These are phyloP conservation scores for Rhizopus microsporus DNA, from an alignment of 371 early-diverging fungal species.

Conservation along the genomic window DNA sequence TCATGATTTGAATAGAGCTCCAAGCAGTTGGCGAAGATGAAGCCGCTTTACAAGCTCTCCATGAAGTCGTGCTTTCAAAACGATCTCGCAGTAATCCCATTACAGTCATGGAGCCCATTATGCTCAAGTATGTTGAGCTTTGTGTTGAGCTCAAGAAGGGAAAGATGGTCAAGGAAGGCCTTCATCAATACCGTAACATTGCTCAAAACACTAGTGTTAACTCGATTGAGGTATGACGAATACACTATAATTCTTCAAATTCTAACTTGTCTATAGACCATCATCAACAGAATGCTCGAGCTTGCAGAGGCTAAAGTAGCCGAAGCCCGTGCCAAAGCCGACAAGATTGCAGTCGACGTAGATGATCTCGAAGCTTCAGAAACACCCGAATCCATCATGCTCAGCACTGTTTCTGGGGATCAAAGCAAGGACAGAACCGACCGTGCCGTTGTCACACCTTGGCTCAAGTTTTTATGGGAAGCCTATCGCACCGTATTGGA, in stretches of 20 bases:
- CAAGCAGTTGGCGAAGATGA: conserved; percentile 86
- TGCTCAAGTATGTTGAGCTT: conserved; percentile 92
- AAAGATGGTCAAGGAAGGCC: conserved; percentile 84
- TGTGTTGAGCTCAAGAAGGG: conserved; percentile 82
- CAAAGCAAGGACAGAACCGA: conserved; percentile 95
- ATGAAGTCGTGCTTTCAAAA: conserved; percentile 89
- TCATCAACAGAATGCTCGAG: conserved; percentile 86
- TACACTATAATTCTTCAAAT: background rate
- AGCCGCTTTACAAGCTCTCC: conserved; percentile 86
- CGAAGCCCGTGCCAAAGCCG: conserved; percentile 91
- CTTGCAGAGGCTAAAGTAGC: conserved; percentile 86
- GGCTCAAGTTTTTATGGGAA: conserved; percentile 99
- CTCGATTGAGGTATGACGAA: conserved; percentile 75
- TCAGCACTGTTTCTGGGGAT: conserved; percentile 93
- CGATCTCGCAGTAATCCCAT: conserved; percentile 82
- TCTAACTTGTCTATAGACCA: conserved; percentile 43
- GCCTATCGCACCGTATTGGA: conserved; percentile 96
- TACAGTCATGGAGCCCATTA: conserved; percentile 84
- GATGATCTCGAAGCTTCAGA: conserved; percentile 96
- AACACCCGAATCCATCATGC: conserved; percentile 94
- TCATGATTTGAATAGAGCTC: conserved; percentile 67
- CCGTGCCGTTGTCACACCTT: conserved; percentile 96
- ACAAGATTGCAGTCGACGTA: conserved; percentile 81
- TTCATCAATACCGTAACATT: conserved; percentile 94
- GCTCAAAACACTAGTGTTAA: conserved; percentile 91